These are phyloP conservation scores for Daldinia sp. DNA, from an alignment of 2,329 filamentous ascomycete species.

Conservation along the genomic window DNA sequence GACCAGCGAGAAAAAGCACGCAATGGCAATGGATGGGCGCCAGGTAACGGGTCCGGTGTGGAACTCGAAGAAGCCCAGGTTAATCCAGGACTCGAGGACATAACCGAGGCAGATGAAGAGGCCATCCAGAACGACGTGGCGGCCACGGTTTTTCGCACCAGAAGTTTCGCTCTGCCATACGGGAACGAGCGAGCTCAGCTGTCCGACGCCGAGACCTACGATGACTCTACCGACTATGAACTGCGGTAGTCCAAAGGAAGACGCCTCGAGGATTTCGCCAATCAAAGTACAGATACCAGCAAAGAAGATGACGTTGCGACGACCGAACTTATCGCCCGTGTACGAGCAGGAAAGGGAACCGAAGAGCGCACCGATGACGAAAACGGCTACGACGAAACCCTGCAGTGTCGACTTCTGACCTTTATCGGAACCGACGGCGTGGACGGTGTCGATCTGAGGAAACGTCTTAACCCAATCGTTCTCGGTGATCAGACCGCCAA, in stretches of 20 bases:
- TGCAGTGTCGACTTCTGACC: slow-evolving; percentile 54
- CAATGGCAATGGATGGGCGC: slow-evolving; percentile 54
- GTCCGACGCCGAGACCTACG: slow-evolving; percentile 56
- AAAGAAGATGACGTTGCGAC: slow-evolving; percentile 56
- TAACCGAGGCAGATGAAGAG: slow-evolving; percentile 54
- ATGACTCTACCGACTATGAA: slow-evolving; percentile 58
- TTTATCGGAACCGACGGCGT: slow-evolving; percentile 50
- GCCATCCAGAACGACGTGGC: slow-evolving; percentile 55
- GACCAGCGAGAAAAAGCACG: slow-evolving; percentile 47
- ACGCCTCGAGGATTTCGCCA: slow-evolving; percentile 57
- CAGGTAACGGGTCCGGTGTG: slow-evolving; percentile 49
- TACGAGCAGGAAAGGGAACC: slow-evolving; percentile 55
- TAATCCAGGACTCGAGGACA: slow-evolving; percentile 59
- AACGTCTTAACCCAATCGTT: slow-evolving; percentile 54
- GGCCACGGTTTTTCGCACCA: slow-evolving; percentile 57
- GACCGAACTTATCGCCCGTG: slow-evolving; percentile 56
- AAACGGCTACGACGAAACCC: slow-evolving; percentile 55
- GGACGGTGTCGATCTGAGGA: slow-evolving; percentile 55
- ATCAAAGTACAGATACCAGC: slow-evolving; percentile 57
- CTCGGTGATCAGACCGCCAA: slow-evolving; percentile 54
- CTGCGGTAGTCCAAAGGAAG: slow-evolving; percentile 56
- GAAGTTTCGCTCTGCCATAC: slow-evolving; percentile 57
- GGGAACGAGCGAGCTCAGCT: slow-evolving; percentile 57
- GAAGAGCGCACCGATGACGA: slow-evolving; percentile 55
- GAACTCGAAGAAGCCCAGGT: slow-evolving; percentile 58